phyloP scores from a whole-genome alignment of 2,329 filamentous ascomycete species.

The Hypoxylon sp. region DNA sequence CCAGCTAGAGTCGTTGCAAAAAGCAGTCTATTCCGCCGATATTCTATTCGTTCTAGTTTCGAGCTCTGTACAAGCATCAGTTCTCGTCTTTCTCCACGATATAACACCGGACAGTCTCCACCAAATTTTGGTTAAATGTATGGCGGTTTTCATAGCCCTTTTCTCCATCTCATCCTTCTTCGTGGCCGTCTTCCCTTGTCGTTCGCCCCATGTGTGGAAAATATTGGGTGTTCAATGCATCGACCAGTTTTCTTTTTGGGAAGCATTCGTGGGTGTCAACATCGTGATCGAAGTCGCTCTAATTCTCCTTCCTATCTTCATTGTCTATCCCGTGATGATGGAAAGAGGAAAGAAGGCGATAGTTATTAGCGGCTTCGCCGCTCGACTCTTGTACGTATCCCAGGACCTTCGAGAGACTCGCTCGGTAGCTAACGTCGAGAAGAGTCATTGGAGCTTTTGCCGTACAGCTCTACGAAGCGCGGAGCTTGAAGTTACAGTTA shows the following conservation, averaged over 20 bases:
- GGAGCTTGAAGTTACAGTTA: conserved; percentile 23
- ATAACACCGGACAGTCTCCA: conserved; percentile 33
- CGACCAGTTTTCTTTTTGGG: conserved; percentile 41
- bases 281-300: conserved; percentile 32
- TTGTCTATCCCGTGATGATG: conserved; percentile 24
- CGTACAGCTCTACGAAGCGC: conserved; percentile 35
- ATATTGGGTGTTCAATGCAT: conserved; percentile 36
- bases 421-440: conserved; percentile 1
- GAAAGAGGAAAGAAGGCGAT: conserved; percentile 25
- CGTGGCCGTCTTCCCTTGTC: conserved; percentile 35
- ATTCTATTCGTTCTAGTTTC: conserved; percentile 36
- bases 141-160: conserved; percentile 21
- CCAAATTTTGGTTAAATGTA: conserved; percentile 12
- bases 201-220: conserved; percentile 29
- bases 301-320: conserved; percentile 29
- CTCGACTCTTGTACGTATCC: conserved; percentile 36
- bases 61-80: conserved; percentile 31
- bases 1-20: conserved; percentile 39
- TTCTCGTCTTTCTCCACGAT: conserved; percentile 38
- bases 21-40: conserved; percentile 32
- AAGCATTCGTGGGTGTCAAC: conserved; percentile 35
- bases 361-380: conserved; percentile 36
- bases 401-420: conserved; percentile 9
- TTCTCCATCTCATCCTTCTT: conserved; percentile 33
- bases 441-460: conserved; percentile 18